A percentile compares a stretch with the other conserved stretches of the same genome.
Conservation (phyloP, 352 stramenopile genomes). For the Phytopythium delawarense region DNA sequence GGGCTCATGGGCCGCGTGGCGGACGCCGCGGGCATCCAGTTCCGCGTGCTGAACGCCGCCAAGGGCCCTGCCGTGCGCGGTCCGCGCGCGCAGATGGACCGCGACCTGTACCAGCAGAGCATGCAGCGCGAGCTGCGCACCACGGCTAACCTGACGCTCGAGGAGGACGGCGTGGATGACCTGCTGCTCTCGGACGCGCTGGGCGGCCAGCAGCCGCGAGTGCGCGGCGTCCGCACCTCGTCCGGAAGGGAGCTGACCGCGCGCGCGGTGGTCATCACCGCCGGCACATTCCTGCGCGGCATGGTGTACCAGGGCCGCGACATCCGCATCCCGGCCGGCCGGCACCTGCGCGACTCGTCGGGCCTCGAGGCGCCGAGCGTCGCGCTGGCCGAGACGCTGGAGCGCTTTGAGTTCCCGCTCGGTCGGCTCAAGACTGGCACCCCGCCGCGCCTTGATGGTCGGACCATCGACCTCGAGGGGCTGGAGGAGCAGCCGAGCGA, state of each 20-base stretch:
- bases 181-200: conserved; percentile 66
- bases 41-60: conserved; percentile 95
- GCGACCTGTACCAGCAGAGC: conserved; percentile 94
- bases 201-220: conserved; percentile 44
- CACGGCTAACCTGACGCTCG: conserved; percentile 87
- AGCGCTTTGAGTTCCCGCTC: conserved; percentile 90
- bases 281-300: conserved; percentile 96
- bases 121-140: conserved; percentile 89
- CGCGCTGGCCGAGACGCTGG: conserved; percentile 92
- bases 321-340: conserved; percentile 90
- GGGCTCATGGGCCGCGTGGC: conserved; percentile 96
- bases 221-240: conserved; percentile 63
- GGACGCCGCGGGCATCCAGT: conserved; percentile 96
- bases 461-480: conserved; percentile 94
- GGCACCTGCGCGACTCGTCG: conserved; percentile 85
- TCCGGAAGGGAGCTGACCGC: conserved; percentile 49
- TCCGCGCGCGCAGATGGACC: conserved; percentile 95
- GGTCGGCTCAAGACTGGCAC: conserved; percentile 97
- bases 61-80: conserved; percentile 90
- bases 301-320: conserved; percentile 94
- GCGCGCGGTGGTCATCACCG: conserved; percentile 93
- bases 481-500: conserved; percentile 93
- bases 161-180: conserved; percentile 95
- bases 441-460: conserved; percentile 92
- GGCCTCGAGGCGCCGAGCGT: conserved; percentile 93